Base-by-base conservation (phyloP, 805 yeast genomes). In the Candida chilensis region DNA sequence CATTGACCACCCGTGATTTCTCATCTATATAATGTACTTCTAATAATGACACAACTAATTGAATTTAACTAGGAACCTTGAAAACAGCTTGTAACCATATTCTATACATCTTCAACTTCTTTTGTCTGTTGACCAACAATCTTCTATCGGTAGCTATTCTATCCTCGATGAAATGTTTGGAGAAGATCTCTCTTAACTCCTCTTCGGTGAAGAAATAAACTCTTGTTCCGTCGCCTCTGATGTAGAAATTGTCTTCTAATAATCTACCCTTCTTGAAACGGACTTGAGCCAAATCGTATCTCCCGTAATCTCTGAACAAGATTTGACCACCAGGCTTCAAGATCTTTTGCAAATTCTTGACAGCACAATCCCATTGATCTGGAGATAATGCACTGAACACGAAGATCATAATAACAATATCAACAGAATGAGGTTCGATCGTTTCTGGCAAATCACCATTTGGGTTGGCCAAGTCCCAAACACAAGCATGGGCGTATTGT, bases 121-220 rank as follows among this genome's bases (percentile, higher is more conserved):
- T 79, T 57, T 90, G 88, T 46, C 98, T 69, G 52, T 92, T 92
- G 16, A 92, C 96, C 39, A 92, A 62, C 43, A 92, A 63, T 44
- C 98, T 64, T 50, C 96, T 71, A 58, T 92, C 98, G 1, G 94
- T 82, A 2, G 84, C 97, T 24, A 92, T 79, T 49, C 71, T 79
- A 24, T 63, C 70, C 39, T 83, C 90, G n/a, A 47, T 52, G 45
- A 90, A 86, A 5, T 66, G 61, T 17, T 54, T 47, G 11, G 77
- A 68, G 50, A 90, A 92, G 3, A 90, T 82, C 27, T 69, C 60
- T 37, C 83, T 64, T 34, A 90, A 55, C 56, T 92, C 96, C 35
- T 90, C 95, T 50, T 90, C 97, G 2, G 95, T 85, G 61, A 92
- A 92, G 60, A 92, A 92, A 52, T 92, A 92, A 9, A 92, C 98